Conservation (phyloP, 768 basidiomycete genomes). For the Leucosporidium scottii region DNA sequence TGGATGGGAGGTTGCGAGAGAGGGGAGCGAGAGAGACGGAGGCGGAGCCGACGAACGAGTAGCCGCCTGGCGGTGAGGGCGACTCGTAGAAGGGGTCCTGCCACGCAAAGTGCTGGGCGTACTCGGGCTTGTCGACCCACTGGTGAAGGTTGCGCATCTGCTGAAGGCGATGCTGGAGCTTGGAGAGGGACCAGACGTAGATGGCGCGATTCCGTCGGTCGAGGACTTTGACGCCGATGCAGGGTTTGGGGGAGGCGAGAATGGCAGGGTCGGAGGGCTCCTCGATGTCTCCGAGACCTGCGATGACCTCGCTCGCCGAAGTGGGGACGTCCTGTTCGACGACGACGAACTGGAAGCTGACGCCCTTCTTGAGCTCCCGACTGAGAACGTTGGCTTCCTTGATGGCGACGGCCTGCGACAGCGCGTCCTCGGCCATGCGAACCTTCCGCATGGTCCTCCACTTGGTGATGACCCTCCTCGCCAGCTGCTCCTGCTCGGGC, state of each 20-base stretch:
- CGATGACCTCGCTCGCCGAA: constrained; percentile 77
- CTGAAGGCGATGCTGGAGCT: constrained; percentile 77
- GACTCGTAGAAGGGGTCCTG: constrained; percentile 89
- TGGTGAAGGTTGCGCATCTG: constrained; percentile 89
- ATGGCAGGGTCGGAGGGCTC: constrained; percentile 81
- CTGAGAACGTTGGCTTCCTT: constrained; percentile 95
- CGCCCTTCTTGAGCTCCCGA: constrained; percentile 75
- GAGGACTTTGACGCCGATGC: constrained; percentile 80
- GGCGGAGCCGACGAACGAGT: constrained; percentile 87
- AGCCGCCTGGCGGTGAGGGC: constrained; percentile 58
- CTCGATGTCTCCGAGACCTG: constrained; percentile 82
- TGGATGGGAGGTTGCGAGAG: constrained; percentile 47
- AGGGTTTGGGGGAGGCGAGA: constrained; percentile 65
- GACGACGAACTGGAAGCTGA: constrained; percentile 86
- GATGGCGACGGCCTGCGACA: constrained; percentile 73
- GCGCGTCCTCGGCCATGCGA: constrained; percentile 82
- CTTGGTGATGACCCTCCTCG: constrained; percentile 56
- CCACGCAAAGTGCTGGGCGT: constrained; percentile 86
- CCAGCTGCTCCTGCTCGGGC: constrained; percentile 19
- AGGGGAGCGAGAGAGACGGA: constrained; percentile 74
- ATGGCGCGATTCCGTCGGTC: constrained; percentile 80
- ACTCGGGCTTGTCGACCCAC: constrained; percentile 84
- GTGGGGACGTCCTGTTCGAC: constrained; percentile 74
- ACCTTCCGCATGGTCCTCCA: constrained; percentile 82
- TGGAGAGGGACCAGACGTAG: constrained; percentile 83